Evolutionary conservation across 2,329 filamentous ascomycete species (phyloP), one percentile per base, ranked within the genome.

Genomic region (Cyphellophora attinorum): DNA sequence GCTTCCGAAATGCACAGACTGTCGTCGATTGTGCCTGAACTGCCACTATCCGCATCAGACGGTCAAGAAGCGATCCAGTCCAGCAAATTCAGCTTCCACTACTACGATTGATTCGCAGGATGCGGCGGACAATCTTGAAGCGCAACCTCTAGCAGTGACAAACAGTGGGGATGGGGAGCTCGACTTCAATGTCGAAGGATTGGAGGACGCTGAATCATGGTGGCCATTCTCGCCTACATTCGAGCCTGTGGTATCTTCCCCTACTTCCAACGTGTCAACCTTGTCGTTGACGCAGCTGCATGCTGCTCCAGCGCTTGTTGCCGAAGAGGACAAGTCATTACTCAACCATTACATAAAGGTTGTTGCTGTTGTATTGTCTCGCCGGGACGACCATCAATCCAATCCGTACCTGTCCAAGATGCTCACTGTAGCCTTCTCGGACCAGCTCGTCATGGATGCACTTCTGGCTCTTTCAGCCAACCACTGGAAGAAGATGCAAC

Each of bases 281-380:
- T n/a, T 41, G 8, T 44, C 42, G 4, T 29, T 34, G 3, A 12
- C 44, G 11, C 13, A 17, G 19, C 33, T 35, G 6, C 43, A 42
- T 10, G 31, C 41, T 5, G 52, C 50, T 14, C 45, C 51, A 4
- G 40, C 46, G 36, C 31, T 53, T 5, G 37, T 39, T 11, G 45
- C 37, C 11, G 46, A 51, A 6, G 50, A 54, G 18, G 51, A 54
- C 27, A 44, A 46, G 6, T 51, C 47, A 2, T 43, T 53, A 1
- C 52, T 51, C 19, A 54, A 54, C 19, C 51, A 54, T 39, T 54
- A 52, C 38, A 35, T 54, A 18, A 37, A 51, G 13, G 42, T 49
- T 11, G 51, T 53, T 4, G 43, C 49, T 2, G 40, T 47, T 5
- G 45, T 49, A 3, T 34, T 54, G 2, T 53, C 43, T 3, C 45